A percentile compares a stretch with the other conserved stretches of the same genome.
Conservation (phyloP, 805 yeast species). For the Ogataea dorogensis region DNA sequence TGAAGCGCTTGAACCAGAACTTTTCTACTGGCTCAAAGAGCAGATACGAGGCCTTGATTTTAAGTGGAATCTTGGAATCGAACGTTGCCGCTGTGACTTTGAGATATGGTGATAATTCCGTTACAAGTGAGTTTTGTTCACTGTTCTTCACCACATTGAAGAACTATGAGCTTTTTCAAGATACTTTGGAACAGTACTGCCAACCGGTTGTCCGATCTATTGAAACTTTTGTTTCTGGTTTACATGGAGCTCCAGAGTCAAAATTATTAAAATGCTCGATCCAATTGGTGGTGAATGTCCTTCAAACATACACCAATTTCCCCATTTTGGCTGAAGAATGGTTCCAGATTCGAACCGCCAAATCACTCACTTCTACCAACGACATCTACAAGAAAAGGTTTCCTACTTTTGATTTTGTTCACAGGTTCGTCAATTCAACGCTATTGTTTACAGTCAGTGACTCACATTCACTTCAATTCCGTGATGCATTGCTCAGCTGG, state of each 20-base stretch:
- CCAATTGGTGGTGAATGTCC: conserved; percentile 13
- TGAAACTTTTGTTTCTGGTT: conserved; percentile 16
- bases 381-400: conserved; percentile 7
- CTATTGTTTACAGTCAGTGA: conserved; percentile 8
- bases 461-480: conserved; percentile 6
- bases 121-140: conserved; percentile 14
- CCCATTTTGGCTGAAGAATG: conserved; percentile 20
- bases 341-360: conserved; percentile 15
- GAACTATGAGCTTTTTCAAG: conserved; percentile 17
- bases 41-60: conserved; percentile 14
- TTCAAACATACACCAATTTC: conserved; percentile 14
- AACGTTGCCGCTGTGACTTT: conserved; percentile 6
- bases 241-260: conserved; percentile 14
- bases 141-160: conserved; percentile 14
- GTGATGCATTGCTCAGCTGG: conserved; percentile 11
- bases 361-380: conserved; percentile 6
- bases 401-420: conserved; percentile 23
- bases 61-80: conserved; percentile 14
- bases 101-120: conserved; percentile 15
- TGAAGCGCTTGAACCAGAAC: conserved; percentile 21
- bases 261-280: conserved; percentile 13
- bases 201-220: conserved; percentile 6
- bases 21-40: conserved; percentile 13
- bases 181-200: conserved; percentile 11
- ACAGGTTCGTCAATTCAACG: conserved; percentile 10